A percentile compares a stretch with the other conserved stretches of the same genome.
phyloP scores from a whole-genome alignment of 305 asterid species.

The Plantago rigida region DNA sequence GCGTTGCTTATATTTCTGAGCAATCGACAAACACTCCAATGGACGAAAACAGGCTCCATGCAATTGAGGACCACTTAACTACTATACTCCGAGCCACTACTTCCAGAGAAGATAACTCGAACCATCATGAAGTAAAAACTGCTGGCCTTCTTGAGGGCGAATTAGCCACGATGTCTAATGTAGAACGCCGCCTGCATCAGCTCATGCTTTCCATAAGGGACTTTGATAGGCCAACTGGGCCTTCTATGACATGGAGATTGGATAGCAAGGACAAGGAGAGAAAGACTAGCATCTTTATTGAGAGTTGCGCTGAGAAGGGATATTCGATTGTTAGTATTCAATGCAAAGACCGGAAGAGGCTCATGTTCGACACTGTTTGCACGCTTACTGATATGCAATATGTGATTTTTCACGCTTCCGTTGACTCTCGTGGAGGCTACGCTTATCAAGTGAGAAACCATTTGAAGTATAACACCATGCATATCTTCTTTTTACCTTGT shows the following conservation, averaged over 20 bases:
- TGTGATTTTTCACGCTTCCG: constrained; percentile 62
- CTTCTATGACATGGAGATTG: constrained; percentile 10
- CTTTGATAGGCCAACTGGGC: constrained; percentile 36
- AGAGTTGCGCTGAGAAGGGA: constrained; percentile 62
- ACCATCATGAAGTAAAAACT: constrained; percentile 42
- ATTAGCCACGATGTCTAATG: constrained; percentile 37
- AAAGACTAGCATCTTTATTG: constrained; percentile 37
- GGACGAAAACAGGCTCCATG: constrained; percentile 43
- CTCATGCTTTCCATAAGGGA: constrained; percentile 58
- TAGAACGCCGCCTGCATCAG: constrained; percentile 67
- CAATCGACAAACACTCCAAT: constrained; percentile 36
- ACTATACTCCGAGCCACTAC: constrained; percentile 57
- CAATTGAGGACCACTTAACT: constrained; percentile 54
- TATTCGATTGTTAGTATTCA: constrained; percentile 55
- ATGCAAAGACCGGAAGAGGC: constrained; percentile 64
- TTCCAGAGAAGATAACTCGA: constrained; percentile 26
- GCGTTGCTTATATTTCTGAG: constrained; percentile 56
- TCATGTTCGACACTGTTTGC: constrained; percentile 81
- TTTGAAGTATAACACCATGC: neutral
- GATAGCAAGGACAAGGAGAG: constrained; percentile 31
- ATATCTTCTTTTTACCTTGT: neutral
- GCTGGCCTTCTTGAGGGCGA: constrained; percentile 43
- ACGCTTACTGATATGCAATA: constrained; percentile 74
- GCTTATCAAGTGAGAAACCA: constrained; percentile 48
- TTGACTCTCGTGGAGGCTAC: constrained; percentile 51